Percentiles rank a stretch among this genome's conserved stretches.
Evolutionary conservation across 2,329 filamentous ascomycete genomes (phyloP).

Genomic region (Ceratocystis lukuohia): DNA sequence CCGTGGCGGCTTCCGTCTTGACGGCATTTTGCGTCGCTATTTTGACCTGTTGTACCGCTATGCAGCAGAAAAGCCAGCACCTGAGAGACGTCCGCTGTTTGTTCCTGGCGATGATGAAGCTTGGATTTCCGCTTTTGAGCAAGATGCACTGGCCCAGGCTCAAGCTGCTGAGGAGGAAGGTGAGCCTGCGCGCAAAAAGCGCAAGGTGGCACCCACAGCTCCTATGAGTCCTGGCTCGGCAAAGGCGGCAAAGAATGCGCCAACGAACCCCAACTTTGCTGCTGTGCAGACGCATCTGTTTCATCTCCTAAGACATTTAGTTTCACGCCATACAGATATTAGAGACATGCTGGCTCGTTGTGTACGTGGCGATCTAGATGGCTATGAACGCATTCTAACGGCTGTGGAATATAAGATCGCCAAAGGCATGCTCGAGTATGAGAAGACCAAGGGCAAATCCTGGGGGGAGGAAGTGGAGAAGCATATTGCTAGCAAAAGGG

Average conservation of each 20-base stretch:
- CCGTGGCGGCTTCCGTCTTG: conserved; percentile 73
- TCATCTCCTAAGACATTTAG: conserved; percentile 71
- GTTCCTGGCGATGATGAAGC: conserved; percentile 43
- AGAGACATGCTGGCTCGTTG: conserved; percentile 67
- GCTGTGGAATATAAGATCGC: conserved; percentile 66
- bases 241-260: conserved; percentile 17
- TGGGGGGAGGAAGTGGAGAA: conserved; percentile 30
- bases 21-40: conserved; percentile 77
- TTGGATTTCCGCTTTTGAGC: conserved; percentile 31
- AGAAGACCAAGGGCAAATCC: conserved; percentile 37
- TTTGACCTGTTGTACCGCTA: conserved; percentile 78
- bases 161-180: conserved; percentile 25
- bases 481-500: conserved; percentile 19
- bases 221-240: conserved; percentile 18
- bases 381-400: conserved; percentile 61
- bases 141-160: conserved; percentile 24
- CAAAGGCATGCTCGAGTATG: conserved; percentile 56
- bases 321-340: conserved; percentile 67
- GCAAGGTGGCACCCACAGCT: conserved; percentile 26
- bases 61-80: conserved; percentile 53
- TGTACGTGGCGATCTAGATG: conserved; percentile 55
- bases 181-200: conserved; percentile 40
- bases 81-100: conserved; percentile 58
- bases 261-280: conserved; percentile 45
- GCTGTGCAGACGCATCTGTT: conserved; percentile 89